A percentile compares a stretch with the other conserved stretches of the same genome.
phyloP scores from a whole-genome alignment of 2,329 filamentous ascomycete genomes.

The Sclerotinia trifoliorum region DNA sequence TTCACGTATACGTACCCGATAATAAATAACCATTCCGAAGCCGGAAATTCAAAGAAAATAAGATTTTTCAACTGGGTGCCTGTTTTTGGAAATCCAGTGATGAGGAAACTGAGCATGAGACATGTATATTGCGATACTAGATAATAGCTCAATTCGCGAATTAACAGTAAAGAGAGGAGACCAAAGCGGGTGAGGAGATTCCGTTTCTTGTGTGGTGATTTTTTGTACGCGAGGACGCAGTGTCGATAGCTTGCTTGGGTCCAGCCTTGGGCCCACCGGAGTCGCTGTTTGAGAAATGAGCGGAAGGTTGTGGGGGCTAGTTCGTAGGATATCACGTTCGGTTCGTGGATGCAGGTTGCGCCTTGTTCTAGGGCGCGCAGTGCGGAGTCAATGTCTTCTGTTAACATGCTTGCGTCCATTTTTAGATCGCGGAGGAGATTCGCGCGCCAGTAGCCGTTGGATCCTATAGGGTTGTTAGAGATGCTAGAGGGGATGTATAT shows the following conservation, averaged over 20 bases:
- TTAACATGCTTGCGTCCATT: conserved; percentile 52
- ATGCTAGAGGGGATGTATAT: neutral
- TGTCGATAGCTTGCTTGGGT: conserved; percentile 48
- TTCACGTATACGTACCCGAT: conserved; percentile 47
- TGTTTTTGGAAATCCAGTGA: conserved; percentile 45
- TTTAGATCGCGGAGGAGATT: conserved; percentile 46
- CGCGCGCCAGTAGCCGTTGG: conserved; percentile 50
- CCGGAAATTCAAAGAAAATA: conserved; percentile 49
- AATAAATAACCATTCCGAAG: conserved; percentile 49
- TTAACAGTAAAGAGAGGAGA: conserved; percentile 46
- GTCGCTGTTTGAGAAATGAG: conserved; percentile 50
- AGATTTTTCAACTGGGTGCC: conserved; percentile 42
- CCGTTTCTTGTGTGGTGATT: conserved; percentile 40
- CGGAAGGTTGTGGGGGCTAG: conserved; percentile 47
- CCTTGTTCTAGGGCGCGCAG: conserved; percentile 43
- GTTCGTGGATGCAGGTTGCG: conserved; percentile 47
- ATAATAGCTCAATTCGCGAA: conserved; percentile 49
- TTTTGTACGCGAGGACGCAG: conserved; percentile 45
- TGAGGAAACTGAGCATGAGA: conserved; percentile 47
- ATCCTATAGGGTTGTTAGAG: conserved; percentile 31
- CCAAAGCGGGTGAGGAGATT: conserved; percentile 45
- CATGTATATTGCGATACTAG: conserved; percentile 50
- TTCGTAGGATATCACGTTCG: conserved; percentile 50
- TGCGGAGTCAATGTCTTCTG: conserved; percentile 51
- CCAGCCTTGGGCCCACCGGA: conserved; percentile 53